These are phyloP conservation scores for Brassica cretica DNA, from an alignment of 345 rosid genomes.

Conservation along the genomic window DNA sequence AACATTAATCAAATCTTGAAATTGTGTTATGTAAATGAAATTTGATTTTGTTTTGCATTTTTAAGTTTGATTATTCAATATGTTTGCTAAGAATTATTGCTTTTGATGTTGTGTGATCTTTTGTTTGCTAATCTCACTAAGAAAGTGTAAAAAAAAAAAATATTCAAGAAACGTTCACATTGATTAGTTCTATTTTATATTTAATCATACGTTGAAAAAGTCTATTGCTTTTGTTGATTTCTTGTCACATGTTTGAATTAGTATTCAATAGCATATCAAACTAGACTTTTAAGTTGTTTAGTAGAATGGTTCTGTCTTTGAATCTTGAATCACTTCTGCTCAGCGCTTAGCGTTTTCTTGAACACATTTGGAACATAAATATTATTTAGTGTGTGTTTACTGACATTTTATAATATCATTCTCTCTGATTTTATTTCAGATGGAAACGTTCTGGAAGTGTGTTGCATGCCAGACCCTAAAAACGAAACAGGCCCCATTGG, in stretches of 20 bases:
- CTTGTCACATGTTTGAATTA: slow-evolving; percentile 27
- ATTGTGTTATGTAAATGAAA: background rate
- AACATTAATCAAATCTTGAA: too few relatives aligned
- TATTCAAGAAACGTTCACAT: background rate
- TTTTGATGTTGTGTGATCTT: background rate
- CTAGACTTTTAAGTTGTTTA: background rate
- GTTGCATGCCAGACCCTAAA: slow-evolving; percentile 55
- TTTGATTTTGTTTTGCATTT: background rate
- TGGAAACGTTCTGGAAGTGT: slow-evolving; percentile 52
- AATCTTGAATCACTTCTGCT: too few relatives aligned
- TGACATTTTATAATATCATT: background rate
- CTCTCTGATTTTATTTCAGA: slow-evolving; percentile 43
- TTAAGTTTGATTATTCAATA: background rate
- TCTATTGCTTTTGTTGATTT: slow-evolving; percentile 10
- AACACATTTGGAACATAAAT: background rate
- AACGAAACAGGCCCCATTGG: slow-evolving; percentile 42
- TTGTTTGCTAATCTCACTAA: slow-evolving; percentile 7
- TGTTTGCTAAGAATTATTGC: background rate
- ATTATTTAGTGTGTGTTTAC: slow-evolving; percentile 2
- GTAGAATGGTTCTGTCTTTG: background rate
- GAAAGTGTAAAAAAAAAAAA: background rate
- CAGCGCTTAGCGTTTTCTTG: too few relatives aligned
- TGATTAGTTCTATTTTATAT: background rate
- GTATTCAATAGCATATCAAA: slow-evolving; percentile 12
- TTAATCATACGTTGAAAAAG: slow-evolving; percentile 24